These are phyloP conservation scores for Candida multigemmis DNA, from an alignment of 805 yeast species.

Conservation along the genomic window DNA sequence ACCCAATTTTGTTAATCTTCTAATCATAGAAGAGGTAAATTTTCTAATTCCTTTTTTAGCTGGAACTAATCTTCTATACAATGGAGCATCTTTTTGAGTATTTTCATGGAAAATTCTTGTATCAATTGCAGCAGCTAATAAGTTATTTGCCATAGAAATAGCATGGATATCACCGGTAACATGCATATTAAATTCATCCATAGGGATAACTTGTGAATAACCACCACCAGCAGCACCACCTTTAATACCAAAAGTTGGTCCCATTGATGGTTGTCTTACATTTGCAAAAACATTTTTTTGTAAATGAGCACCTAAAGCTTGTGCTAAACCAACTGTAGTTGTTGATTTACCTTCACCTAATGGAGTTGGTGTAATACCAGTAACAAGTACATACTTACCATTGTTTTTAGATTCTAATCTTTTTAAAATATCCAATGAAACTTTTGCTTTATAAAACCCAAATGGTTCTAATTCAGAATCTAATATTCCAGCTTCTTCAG, in stretches of 20 bases:
- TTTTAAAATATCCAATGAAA: slow-evolving; percentile 52
- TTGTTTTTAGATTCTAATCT: slow-evolving; percentile 51
- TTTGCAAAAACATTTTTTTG: slow-evolving; percentile 80
- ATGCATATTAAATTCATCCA: slow-evolving; percentile 98
- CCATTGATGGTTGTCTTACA: slow-evolving; percentile 97
- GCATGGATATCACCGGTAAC: slow-evolving; percentile 98
- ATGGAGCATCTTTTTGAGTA: slow-evolving; percentile 67
- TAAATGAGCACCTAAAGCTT: slow-evolving; percentile 89
- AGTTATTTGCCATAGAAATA: slow-evolving; percentile 85
- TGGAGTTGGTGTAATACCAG: slow-evolving; percentile 98
- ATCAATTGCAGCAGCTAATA: slow-evolving; percentile 93
- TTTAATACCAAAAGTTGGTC: slow-evolving; percentile 97
- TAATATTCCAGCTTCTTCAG: slow-evolving; percentile 58
- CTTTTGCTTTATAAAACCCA: slow-evolving; percentile 73
- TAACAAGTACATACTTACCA: slow-evolving; percentile 82
- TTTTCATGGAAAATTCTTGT: slow-evolving; percentile 94
- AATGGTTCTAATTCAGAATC: slow-evolving; percentile 64
- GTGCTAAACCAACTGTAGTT: slow-evolving; percentile 94
- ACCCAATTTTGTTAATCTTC: slow-evolving; percentile 73
- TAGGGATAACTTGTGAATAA: slow-evolving; percentile 93
- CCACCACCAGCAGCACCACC: slow-evolving; percentile 99
- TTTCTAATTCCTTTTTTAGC: slow-evolving; percentile 69
- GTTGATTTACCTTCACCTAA: slow-evolving; percentile 97
- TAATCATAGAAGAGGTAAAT: slow-evolving; percentile 72
- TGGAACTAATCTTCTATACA: slow-evolving; percentile 83